Base-by-base conservation (phyloP, 306 rosid genomes). In the Ziziphus jujuba region DNA sequence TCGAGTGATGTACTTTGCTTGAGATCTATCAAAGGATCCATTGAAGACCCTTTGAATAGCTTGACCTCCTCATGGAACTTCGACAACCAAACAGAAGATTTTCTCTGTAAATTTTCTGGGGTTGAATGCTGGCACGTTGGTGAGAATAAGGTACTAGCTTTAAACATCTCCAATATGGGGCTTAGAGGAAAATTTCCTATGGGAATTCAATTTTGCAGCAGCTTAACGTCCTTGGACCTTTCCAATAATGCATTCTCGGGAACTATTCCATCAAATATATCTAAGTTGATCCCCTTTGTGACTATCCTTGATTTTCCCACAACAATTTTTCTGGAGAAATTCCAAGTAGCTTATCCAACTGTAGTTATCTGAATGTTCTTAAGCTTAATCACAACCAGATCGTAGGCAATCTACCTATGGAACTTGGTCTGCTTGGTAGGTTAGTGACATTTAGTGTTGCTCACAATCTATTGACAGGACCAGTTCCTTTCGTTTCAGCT, bases 291-390 rank as follows among this genome's bases (percentile, higher is more conserved):
- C 0, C 36, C 55, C 4, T 43, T 1, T 56, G 50, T 71, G 15
- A 34, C 56, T 9, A 12, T n/a, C 12, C 77, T 80, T 31, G 68
- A 75, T 67, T 80, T 38, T 80, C 84, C 53, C 7, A 23, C 13
- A 80, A 80, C 53, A 31, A 66, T 3, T 61, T 80, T 23, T 19
- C 49, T 33, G 82, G 82, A 23, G 72, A 70, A 73, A 70, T 81
- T 53, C 85, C 80, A 38, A 24, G 14, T 54, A 50, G 22, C 34
- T 38, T 81, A 20, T 60, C 66, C 7, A 24, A 70, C 21, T 61
- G 74, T 10, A 31, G 44, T 38, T 31, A 20, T 52, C 75, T 81
- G 35, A 17, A 57, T 40, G 33, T 28, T 21, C 80, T 77, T 9
- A 40, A 3, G 56, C 80, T 82, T 67, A 60, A 74, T 38, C 50